Evolutionary conservation across 2,329 filamentous ascomycete species (phyloP).

Genomic region (Botryotinia globosa): DNA sequence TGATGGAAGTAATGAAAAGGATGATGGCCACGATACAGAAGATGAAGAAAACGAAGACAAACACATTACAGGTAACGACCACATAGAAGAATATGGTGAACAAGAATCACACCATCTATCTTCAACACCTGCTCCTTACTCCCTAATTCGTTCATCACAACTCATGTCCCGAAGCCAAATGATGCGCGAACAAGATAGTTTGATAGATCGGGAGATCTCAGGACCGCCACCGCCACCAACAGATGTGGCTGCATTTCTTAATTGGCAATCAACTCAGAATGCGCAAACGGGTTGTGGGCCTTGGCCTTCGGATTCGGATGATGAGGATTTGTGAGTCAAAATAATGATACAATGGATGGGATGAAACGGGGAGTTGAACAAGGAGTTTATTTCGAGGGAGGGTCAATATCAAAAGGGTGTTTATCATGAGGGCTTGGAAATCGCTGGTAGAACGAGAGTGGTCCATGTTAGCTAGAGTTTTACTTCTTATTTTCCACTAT

Average conservation of each 20-base stretch:
- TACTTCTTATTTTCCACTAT: background rate
- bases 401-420: background rate
- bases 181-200: slow-evolving; percentile 18
- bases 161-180: slow-evolving; percentile 13
- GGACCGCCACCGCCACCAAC: slow-evolving; percentile 1
- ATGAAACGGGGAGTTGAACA: background rate
- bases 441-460: background rate
- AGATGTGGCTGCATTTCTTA: no score
- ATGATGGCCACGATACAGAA: background rate
- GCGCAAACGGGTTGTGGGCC: no score
- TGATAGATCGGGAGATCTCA: slow-evolving; percentile 11
- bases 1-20: background rate
- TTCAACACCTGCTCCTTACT: slow-evolving; percentile 8
- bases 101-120: background rate
- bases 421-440: background rate
- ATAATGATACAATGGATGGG: background rate
- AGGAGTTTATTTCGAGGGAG: background rate
- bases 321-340: background rate
- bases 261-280: no score
- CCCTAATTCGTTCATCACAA: slow-evolving; percentile 9
- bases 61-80: background rate
- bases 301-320: background rate
- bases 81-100: background rate
- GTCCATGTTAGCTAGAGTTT: background rate
- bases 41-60: background rate